Conservation (phyloP, 108 stramenopile genomes). For the Nannochloropsis salina region DNA sequence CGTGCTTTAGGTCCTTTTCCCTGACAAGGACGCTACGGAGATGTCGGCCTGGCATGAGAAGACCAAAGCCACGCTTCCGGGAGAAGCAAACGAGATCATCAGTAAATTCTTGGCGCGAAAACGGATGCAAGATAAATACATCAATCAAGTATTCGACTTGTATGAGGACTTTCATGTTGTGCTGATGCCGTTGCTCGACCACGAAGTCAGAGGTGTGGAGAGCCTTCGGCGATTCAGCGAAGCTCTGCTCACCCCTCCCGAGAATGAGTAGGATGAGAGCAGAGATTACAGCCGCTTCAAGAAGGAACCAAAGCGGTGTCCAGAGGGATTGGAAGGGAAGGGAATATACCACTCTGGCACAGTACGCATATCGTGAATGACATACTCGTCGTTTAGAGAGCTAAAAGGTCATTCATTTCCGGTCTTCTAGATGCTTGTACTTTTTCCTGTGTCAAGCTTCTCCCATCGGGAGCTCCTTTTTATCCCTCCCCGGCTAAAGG, state of each 20-base stretch:
- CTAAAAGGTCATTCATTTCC: too few species aligned
- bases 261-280: background rate
- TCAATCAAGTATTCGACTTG: slow-evolving; percentile 93
- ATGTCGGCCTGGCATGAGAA: slow-evolving; percentile 81
- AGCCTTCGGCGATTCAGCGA: background rate
- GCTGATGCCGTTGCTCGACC: slow-evolving; percentile 93
- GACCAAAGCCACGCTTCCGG: slow-evolving; percentile 67
- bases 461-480: too few species aligned
- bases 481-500: too few species aligned
- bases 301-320: too few species aligned
- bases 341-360: too few species aligned
- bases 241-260: background rate
- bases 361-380: too few species aligned
- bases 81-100: slow-evolving; percentile 87
- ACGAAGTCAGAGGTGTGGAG: slow-evolving; percentile 73
- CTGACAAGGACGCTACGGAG: slow-evolving; percentile 90
- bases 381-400: too few species aligned
- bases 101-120: slow-evolving; percentile 94
- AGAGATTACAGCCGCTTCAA: background rate
- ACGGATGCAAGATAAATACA: slow-evolving; percentile 99
- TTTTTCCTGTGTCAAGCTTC: too few species aligned
- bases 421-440: too few species aligned
- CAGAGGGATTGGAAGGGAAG: too few species aligned
- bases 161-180: slow-evolving; percentile 98
- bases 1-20: slow-evolving; percentile 73